Percentiles rank a stretch among this genome's conserved stretches.
These are phyloP conservation scores for Hericium erinaceus DNA, from an alignment of 768 basidiomycete species.

Conservation along the genomic window DNA sequence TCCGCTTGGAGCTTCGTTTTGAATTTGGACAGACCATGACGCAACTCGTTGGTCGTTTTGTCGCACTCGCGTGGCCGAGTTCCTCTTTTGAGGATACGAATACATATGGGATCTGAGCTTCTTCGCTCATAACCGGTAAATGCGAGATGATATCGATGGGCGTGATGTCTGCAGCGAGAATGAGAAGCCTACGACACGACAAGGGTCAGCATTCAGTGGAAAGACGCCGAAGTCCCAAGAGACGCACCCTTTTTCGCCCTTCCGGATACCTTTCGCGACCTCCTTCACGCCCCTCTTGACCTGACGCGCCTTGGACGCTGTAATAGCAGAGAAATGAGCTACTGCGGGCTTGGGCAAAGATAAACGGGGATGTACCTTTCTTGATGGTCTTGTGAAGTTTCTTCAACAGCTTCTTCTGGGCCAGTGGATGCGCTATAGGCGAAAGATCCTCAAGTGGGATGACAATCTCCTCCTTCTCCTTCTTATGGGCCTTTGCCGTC, in stretches of 20 bases:
- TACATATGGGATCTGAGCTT: conserved; percentile 83
- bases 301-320: conserved; percentile 90
- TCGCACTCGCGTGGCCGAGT: conserved; percentile 89
- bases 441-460: conserved; percentile 78
- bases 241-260: conserved; percentile 91
- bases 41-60: conserved; percentile 96
- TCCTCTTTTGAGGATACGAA: conserved; percentile 92
- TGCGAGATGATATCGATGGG: conserved; percentile 99
- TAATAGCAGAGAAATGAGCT: neutral
- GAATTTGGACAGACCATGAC: conserved; percentile 87
- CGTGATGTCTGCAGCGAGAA: conserved; percentile 95
- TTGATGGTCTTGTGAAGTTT: conserved; percentile 94
- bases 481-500: conserved; percentile 18
- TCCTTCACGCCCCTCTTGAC: conserved; percentile 98
- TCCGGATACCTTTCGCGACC: conserved; percentile 93
- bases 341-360: neutral
- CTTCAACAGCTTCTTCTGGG: conserved; percentile 87
- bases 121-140: conserved; percentile 89
- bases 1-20: conserved; percentile 61
- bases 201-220: too few species aligned
- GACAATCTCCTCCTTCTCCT: conserved; percentile 50
- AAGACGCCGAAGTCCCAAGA: neutral
- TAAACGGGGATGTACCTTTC: conserved; percentile 46
- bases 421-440: conserved; percentile 90
- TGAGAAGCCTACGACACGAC: conserved; percentile 49